Conservation (phyloP, 495 filamentous ascomycete species). For the Penicillium malachiteum region DNA sequence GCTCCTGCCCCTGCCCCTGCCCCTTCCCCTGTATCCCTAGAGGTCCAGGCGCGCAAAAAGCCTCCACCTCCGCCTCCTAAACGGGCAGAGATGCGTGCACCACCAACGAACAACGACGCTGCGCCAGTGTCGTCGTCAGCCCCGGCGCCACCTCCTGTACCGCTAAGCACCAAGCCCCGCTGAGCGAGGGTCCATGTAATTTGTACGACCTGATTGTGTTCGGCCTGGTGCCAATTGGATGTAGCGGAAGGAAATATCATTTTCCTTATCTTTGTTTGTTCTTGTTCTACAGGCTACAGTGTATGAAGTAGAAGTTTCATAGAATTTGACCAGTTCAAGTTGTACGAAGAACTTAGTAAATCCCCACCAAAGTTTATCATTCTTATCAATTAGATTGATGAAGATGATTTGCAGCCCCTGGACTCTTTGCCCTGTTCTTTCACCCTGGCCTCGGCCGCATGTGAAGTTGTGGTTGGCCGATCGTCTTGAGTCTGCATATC, state of each 20-base stretch:
- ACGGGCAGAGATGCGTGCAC: slow-evolving; percentile 45
- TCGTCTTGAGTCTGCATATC: not conserved
- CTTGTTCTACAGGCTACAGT: too few relatives aligned
- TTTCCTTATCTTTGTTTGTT: too few relatives aligned
- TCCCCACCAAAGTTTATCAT: too few relatives aligned
- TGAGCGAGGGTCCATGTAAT: slow-evolving; percentile 24
- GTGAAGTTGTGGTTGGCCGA: slow-evolving; percentile 16
- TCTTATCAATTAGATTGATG: not conserved
- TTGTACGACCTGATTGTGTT: slow-evolving; percentile 1
- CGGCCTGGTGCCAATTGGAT: slow-evolving; percentile 6
- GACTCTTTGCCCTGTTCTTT: not conserved
- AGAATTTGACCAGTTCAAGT: too few relatives aligned
- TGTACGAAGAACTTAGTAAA: too few relatives aligned
- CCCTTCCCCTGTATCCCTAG: slow-evolving; percentile 7
- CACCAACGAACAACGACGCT: slow-evolving; percentile 20
- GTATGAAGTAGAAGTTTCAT: too few relatives aligned
- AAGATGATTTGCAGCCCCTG: not conserved
- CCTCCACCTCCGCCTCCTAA: slow-evolving; percentile 70
- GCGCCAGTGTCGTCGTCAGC: slow-evolving; percentile 16
- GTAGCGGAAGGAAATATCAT: not conserved
- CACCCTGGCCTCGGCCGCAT: slow-evolving; percentile 26
- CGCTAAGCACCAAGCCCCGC: slow-evolving; percentile 44
- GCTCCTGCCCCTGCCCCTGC: not conserved
- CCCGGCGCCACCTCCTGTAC: slow-evolving; percentile 41
- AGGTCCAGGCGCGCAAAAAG: slow-evolving; percentile 53